Evolutionary conservation across 306 rosid species (phyloP).

Genomic region (Cyamopsis tetragonoloba): DNA sequence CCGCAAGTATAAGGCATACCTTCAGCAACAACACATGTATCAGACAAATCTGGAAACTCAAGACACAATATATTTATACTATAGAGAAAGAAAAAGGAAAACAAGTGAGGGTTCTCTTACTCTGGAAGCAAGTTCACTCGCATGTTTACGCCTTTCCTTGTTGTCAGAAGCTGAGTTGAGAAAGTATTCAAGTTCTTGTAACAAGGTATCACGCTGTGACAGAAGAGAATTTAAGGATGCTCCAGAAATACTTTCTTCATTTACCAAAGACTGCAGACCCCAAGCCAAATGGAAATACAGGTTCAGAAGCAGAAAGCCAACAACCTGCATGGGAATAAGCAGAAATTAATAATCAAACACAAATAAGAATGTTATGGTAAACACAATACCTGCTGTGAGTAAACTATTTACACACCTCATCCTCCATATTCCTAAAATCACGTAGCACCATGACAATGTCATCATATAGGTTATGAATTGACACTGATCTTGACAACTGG

Average conservation of each 20-base stretch:
- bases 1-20: slow-evolving; percentile 76
- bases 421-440: slow-evolving; percentile 61
- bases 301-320: slow-evolving; percentile 79
- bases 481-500: slow-evolving; percentile 66
- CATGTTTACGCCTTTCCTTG: slow-evolving; percentile 42
- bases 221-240: slow-evolving; percentile 57
- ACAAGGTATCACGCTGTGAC: slow-evolving; percentile 55
- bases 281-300: slow-evolving; percentile 66
- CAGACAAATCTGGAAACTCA: slow-evolving; percentile 29
- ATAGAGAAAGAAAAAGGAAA: slow-evolving; percentile 19
- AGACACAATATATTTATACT: neutral
- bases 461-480: slow-evolving; percentile 53
- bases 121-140: slow-evolving; percentile 74
- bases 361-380: neutral
- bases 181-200: slow-evolving; percentile 62
- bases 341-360: slow-evolving; percentile 30
- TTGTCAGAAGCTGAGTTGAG: slow-evolving; percentile 50
- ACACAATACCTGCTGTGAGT: slow-evolving; percentile 19
- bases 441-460: slow-evolving; percentile 65
- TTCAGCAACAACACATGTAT: slow-evolving; percentile 32
- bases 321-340: slow-evolving; percentile 55
- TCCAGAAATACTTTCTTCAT: slow-evolving; percentile 51
- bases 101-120: slow-evolving; percentile 45
- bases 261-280: slow-evolving; percentile 55
- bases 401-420: slow-evolving; percentile 61